Percentiles rank a stretch among this genome's conserved stretches.
phyloP scores from a whole-genome alignment of 176 grass and related monocot species.

The Rhynchospora tenuis region DNA sequence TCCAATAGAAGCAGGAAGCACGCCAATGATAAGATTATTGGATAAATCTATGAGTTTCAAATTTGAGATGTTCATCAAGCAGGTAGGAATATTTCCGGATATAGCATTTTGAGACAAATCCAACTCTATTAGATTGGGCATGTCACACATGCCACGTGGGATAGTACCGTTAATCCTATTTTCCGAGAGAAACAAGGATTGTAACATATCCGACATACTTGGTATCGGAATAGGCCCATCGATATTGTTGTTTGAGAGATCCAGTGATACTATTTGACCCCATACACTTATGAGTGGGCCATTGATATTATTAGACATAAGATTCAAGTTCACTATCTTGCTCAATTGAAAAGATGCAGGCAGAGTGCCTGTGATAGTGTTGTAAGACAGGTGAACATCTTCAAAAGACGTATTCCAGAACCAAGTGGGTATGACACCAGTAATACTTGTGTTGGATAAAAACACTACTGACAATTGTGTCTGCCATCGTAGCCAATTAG shows the following conservation, averaged over 20 bases:
- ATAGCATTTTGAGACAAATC: slow-evolving; percentile 16
- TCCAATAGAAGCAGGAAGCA: slow-evolving; percentile 20
- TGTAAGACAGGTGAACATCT: background rate
- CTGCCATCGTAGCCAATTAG: slow-evolving; percentile 7
- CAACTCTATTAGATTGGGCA: background rate
- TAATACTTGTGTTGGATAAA: background rate
- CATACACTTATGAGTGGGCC: background rate
- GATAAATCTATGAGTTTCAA: background rate
- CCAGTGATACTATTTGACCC: background rate
- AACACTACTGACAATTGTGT: background rate
- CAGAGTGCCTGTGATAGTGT: background rate
- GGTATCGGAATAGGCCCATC: no score
- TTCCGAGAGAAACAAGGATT: background rate
- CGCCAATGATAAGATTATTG: slow-evolving; percentile 21
- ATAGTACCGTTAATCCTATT: slow-evolving; percentile 22
- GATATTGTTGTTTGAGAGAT: background rate
- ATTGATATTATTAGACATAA: background rate
- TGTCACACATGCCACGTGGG: background rate
- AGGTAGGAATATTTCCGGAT: background rate
- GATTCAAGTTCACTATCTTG: background rate
- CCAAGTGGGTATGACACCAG: background rate
- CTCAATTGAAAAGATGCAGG: background rate
- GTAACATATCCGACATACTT: no score
- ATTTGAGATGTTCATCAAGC: background rate
- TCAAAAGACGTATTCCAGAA: background rate